phyloP scores from a whole-genome alignment of 2,329 filamentous ascomycete genomes.

The Aurifilum marmelostoma region DNA sequence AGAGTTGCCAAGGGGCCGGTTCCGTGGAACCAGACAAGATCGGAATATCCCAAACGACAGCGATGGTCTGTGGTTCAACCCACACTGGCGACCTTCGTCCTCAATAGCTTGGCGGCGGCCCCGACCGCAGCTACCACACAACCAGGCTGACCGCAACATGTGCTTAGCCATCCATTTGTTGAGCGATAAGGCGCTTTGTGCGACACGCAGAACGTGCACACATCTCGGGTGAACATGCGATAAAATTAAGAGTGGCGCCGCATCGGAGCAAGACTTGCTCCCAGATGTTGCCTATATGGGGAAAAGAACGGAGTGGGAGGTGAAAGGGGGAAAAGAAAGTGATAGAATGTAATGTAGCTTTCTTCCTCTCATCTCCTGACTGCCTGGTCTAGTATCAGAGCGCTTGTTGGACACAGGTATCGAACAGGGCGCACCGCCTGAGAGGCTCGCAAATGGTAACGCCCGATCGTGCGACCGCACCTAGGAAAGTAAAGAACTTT shows the following conservation, averaged over 20 bases:
- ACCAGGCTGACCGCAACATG: background rate
- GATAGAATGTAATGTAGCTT: background rate
- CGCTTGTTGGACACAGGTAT: background rate
- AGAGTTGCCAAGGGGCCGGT: background rate
- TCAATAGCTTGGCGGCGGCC: background rate
- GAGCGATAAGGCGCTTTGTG: background rate
- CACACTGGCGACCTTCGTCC: background rate
- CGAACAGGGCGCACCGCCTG: background rate
- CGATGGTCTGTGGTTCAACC: too few relatives aligned
- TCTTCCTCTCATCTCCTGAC: background rate
- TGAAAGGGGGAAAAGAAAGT: background rate
- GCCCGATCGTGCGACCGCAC: constrained; percentile 1
- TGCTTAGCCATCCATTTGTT: background rate
- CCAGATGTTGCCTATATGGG: background rate
- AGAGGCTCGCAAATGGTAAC: background rate
- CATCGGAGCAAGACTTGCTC: background rate
- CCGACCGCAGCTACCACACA: background rate
- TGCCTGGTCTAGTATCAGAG: background rate
- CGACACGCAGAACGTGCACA: background rate
- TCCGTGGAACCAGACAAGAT: background rate
- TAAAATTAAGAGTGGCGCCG: background rate
- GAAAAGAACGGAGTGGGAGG: background rate
- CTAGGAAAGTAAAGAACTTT: background rate
- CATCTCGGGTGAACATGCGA: background rate
- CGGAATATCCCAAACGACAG: background rate